Base-by-base conservation (phyloP, 345 rosid genomes). In the Melaleuca alternifolia region DNA sequence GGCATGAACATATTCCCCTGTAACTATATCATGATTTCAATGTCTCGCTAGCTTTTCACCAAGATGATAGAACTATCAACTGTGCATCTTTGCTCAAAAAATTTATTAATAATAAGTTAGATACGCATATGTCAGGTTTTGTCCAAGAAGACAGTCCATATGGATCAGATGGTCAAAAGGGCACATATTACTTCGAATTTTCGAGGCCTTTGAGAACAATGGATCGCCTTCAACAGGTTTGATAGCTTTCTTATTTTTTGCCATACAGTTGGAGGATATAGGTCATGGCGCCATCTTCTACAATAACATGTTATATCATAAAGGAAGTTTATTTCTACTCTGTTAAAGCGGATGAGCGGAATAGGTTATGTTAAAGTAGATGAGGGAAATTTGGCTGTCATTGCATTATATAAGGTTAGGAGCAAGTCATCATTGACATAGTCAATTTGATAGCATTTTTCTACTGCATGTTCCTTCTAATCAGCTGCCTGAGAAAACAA, bases 171-270 rank as follows among this genome's bases (percentile, higher is more conserved):
- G 93, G 94, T 86, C 87, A 93, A 85, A 94, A 94, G 91, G 99
- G 98, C 87, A 92, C 95, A 28, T 96, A 96, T 90, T 91, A 88
- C 88, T 96, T 96, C 87, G 99, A 97, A 88, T 94, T 97, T 84
- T 93, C 98, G 62, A 91, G 99, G 93, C 96, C 99, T 76, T 92
- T 96, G 90, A 93, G 99, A 89, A 96, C 99, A 51, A 94, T 88
- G 94, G 99, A 97, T 89, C 96, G 91, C 76, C 92, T 95, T 87
- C 99, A 94, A 89, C 99, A 97, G 98, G 99, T 97, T 76, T 87
- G 92, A 88, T 50, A 83, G 84, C 56, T 83, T n/a, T 52, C 44
- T 33, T 33, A 6, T 24, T 8, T 83, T 51, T 52, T n/a, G 24
- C 50, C 85, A 33, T 53, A 30, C 4, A 5, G 28, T 53, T 16